phyloP scores from a whole-genome alignment of 257 asterid species.

The Mentha longifolia region DNA sequence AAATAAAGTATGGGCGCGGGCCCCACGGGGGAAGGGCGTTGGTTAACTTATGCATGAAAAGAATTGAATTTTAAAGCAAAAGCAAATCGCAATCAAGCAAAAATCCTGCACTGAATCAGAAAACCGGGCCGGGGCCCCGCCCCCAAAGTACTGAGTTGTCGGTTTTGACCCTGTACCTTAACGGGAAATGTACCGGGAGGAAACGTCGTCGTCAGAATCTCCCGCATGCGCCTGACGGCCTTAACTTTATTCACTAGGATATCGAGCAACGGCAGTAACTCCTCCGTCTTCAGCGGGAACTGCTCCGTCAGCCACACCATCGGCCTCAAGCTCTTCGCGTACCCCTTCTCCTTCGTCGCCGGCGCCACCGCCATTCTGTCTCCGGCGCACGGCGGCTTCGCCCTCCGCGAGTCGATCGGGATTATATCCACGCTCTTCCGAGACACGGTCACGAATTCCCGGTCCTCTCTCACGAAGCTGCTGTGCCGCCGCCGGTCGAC shows the following conservation, averaged over 20 bases:
- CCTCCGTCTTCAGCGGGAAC: constrained; percentile 92
- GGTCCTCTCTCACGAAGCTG: constrained; percentile 80
- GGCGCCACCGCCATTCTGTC: constrained; percentile 65
- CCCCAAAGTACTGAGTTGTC: constrained; percentile 11
- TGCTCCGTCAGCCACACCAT: constrained; percentile 87
- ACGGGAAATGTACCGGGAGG: constrained; percentile 90
- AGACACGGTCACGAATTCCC: constrained; percentile 76
- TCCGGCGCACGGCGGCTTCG: constrained; percentile 37
- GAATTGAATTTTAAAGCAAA: constrained; percentile 52
- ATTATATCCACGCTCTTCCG: constrained; percentile 90
- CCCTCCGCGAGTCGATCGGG: constrained; percentile 58
- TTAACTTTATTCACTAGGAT: constrained; percentile 83
- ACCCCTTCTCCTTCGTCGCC: constrained; percentile 87
- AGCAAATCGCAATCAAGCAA: constrained; percentile 34
- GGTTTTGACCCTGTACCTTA: constrained; percentile 74
- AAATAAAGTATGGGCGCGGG: constrained; percentile 3
- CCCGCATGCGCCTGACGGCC: constrained; percentile 93
- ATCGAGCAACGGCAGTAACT: constrained; percentile 88
- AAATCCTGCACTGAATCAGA: constrained; percentile 44
- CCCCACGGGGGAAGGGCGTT: constrained; percentile 33
- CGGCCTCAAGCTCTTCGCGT: constrained; percentile 75
- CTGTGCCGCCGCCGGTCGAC: constrained; percentile 73
- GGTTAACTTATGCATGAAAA: constrained; percentile 59
- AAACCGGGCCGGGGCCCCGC: constrained; percentile 28
- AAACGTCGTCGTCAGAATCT: constrained; percentile 92